A percentile compares a stretch with the other conserved stretches of the same genome.
Conservation (phyloP, 495 filamentous ascomycete species). For the Aspergillus panamensis region DNA sequence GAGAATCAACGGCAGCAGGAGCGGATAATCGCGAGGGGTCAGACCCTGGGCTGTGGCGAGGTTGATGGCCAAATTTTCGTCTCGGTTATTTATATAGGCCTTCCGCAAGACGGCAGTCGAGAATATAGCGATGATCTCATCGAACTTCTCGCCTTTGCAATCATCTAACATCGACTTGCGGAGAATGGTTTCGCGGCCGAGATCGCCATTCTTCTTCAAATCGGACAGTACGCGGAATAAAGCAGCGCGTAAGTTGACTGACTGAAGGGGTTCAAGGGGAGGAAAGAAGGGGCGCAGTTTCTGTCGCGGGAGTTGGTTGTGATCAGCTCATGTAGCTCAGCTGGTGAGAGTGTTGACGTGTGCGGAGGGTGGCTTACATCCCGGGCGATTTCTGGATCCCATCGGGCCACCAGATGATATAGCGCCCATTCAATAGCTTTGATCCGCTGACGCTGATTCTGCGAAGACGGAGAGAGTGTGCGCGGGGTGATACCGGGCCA, state of each 20-base stretch:
- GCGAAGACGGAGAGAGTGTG: conserved; percentile 63
- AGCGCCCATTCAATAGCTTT: conserved; percentile 80
- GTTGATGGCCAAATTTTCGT: conserved; percentile 47
- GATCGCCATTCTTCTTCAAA: conserved; percentile 77
- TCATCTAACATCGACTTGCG: conserved; percentile 92
- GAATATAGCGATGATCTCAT: conserved; percentile 75
- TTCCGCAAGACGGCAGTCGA: conserved; percentile 78
- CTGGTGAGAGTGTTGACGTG: neutral
- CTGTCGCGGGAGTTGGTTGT: conserved; percentile 36
- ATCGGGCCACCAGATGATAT: conserved; percentile 75
- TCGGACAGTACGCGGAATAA: conserved; percentile 75
- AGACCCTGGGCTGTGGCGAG: conserved; percentile 61
- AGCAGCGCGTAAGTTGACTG: conserved; percentile 80
- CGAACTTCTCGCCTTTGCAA: conserved; percentile 77
- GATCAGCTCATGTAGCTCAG: conserved; percentile 13
- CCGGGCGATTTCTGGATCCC: conserved; percentile 69
- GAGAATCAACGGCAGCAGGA: conserved; percentile 63
- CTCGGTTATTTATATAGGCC: conserved; percentile 31
- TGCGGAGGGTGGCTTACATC: conserved; percentile 45
- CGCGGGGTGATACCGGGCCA: conserved; percentile 69
- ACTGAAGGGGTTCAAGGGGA: conserved; percentile 79
- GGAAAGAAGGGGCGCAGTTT: conserved; percentile 90
- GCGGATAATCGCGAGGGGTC: conserved; percentile 55
- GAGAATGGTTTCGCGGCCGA: conserved; percentile 71
- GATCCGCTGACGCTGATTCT: conserved; percentile 74